phyloP scores from a whole-genome alignment of 352 stramenopile species.

The Phytophthora tubulina region DNA sequence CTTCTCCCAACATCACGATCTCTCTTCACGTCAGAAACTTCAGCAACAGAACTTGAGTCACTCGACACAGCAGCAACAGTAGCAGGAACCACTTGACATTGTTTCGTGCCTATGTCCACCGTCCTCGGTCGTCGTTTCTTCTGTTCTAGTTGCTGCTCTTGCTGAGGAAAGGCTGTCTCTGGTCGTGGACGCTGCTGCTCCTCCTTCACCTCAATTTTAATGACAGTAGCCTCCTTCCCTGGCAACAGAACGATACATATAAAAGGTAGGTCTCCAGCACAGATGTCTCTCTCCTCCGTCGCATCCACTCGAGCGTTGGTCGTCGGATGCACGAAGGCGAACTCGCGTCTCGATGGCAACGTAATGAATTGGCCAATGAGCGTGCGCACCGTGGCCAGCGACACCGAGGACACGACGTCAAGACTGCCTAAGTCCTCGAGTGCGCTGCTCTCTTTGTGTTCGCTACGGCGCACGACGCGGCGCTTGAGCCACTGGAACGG shows the following conservation, averaged over 20 bases:
- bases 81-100: neutral
- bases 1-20: neutral
- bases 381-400: conserved; percentile 13
- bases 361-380: conserved; percentile 28
- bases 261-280: conserved; percentile 4
- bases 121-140: neutral
- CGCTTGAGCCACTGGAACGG: conserved; percentile 24
- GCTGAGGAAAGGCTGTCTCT: neutral
- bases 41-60: neutral
- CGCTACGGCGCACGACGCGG: conserved; percentile 25
- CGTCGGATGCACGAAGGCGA: conserved; percentile 29
- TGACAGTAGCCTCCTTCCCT: neutral
- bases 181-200: neutral
- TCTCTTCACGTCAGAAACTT: neutral
- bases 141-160: neutral
- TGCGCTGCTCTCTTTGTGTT: neutral
- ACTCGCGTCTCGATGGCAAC: conserved; percentile 23
- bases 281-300: conserved; percentile 11
- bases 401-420: conserved; percentile 27
- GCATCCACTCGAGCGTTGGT: conserved; percentile 15
- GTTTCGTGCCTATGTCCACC: neutral
- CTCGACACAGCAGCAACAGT: neutral
- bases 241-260: conserved; percentile 27
- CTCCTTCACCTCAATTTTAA: neutral
- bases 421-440: conserved; percentile 27